These are phyloP conservation scores for Buddleja alternifolia DNA, from an alignment of 257 asterid genomes.

Conservation along the genomic window DNA sequence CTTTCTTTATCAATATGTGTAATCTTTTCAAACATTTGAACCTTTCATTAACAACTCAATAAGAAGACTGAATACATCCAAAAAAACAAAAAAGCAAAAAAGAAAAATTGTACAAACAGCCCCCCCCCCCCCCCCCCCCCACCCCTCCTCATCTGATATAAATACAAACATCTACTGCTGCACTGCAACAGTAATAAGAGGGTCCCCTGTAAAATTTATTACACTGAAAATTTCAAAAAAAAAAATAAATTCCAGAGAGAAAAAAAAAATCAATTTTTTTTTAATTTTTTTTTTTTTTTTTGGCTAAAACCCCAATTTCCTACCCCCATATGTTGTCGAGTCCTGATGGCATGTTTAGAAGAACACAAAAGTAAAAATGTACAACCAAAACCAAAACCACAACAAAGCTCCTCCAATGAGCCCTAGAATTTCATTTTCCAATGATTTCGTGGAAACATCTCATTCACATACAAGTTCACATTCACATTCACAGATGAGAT, in stretches of 20 bases:
- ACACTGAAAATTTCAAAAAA: slow-evolving; percentile 21
- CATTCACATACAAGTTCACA: slow-evolving; percentile 18
- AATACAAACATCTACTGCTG: slow-evolving; percentile 61
- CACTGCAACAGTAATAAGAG: slow-evolving; percentile 44
- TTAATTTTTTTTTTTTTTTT: not conserved
- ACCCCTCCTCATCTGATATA: slow-evolving; percentile 47
- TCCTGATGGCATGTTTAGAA: slow-evolving; percentile 60
- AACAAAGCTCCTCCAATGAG: slow-evolving; percentile 54
- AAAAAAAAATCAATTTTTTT: not conserved
- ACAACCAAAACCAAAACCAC: slow-evolving; percentile 65
- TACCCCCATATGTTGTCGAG: slow-evolving; percentile 42
- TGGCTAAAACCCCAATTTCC: not conserved
- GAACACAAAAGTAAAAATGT: slow-evolving; percentile 57
- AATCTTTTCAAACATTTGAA: not conserved
- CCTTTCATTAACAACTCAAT: no score
- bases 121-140: slow-evolving; percentile 35
- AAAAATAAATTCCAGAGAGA: not conserved
- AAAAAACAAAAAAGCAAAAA: slow-evolving; percentile 7
- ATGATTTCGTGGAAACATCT: slow-evolving; percentile 65
- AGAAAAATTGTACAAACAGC: slow-evolving; percentile 28
- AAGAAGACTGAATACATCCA: not conserved
- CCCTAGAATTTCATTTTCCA: slow-evolving; percentile 95
- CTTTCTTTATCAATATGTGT: not conserved
- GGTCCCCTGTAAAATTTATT: slow-evolving; percentile 48
- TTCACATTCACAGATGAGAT: slow-evolving; percentile 26